Conservation (phyloP, 306 rosid genomes). For the Begonia masoniana region DNA sequence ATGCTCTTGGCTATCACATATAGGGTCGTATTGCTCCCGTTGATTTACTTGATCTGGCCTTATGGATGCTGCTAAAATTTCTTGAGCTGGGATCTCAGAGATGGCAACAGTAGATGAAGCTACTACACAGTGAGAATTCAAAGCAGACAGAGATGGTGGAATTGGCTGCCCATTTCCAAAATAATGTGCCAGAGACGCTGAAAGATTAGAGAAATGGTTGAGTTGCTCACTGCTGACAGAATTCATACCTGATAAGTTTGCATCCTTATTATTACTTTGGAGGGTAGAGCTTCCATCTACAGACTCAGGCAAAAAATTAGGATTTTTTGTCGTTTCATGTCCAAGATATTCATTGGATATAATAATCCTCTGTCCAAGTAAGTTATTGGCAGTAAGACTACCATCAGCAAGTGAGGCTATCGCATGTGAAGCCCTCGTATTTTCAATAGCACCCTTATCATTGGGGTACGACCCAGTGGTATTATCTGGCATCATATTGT, state of each 20-base stretch:
- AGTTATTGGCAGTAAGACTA: slow-evolving; percentile 23
- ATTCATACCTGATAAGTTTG: slow-evolving; percentile 28
- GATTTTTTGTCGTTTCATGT: slow-evolving; percentile 27
- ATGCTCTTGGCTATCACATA: slow-evolving; percentile 31
- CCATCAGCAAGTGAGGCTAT: not conserved
- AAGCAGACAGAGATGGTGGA: slow-evolving; percentile 67
- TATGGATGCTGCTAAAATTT: slow-evolving; percentile 27
- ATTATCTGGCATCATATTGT: slow-evolving; percentile 19
- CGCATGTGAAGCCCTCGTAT: slow-evolving; percentile 17
- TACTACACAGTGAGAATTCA: slow-evolving; percentile 35
- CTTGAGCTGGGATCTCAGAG: slow-evolving; percentile 28
- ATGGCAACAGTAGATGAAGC: slow-evolving; percentile 29
- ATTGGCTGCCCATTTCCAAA: slow-evolving; percentile 67
- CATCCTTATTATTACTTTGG: slow-evolving; percentile 32
- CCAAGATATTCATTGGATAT: slow-evolving; percentile 36
- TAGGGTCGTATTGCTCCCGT: slow-evolving; percentile 43
- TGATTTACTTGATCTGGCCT: slow-evolving; percentile 32
- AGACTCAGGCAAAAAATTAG: slow-evolving; percentile 26
- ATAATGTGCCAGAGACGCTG: slow-evolving; percentile 75
- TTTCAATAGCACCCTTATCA: slow-evolving; percentile 21
- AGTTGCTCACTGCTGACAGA: slow-evolving; percentile 52
- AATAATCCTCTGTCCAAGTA: slow-evolving; percentile 34
- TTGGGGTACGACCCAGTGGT: slow-evolving; percentile 22
- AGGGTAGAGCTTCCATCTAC: slow-evolving; percentile 28
- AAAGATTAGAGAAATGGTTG: slow-evolving; percentile 43